These are phyloP conservation scores for Ogataea paraovalis DNA, from an alignment of 805 yeast genomes.

Conservation along the genomic window DNA sequence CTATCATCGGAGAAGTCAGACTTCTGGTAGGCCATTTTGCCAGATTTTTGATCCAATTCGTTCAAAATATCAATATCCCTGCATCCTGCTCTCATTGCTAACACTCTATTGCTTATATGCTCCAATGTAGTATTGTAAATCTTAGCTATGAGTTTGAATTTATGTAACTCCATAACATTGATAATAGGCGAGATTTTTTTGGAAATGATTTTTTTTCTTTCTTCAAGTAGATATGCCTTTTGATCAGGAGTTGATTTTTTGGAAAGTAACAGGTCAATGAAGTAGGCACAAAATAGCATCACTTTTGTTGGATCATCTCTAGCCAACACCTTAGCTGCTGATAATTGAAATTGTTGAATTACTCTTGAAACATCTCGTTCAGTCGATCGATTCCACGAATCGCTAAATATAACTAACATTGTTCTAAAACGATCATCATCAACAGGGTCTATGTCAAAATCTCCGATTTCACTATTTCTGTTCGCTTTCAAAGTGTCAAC, in stretches of 20 bases:
- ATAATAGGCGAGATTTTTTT: constrained; percentile 13
- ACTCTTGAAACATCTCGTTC: constrained; percentile 8
- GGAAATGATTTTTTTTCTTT: constrained; percentile 6
- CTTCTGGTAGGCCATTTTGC: constrained; percentile 6
- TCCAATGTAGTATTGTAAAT: constrained; percentile 12
- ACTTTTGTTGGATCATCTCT: constrained; percentile 11
- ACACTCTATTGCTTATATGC: constrained; percentile 11
- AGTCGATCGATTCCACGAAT: constrained; percentile 1
- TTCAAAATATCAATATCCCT: constrained; percentile 12
- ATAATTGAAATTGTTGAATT: constrained; percentile 8
- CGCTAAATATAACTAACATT: constrained; percentile 11
- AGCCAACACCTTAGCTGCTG: constrained; percentile 12
- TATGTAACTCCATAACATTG: constrained; percentile 8
- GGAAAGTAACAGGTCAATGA: constrained; percentile 13
- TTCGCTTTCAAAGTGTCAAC: constrained; percentile 10
- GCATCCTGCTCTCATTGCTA: constrained; percentile 16
- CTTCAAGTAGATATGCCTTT: constrained; percentile 1
- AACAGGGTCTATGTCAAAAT: constrained; percentile 6
- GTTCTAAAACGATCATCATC: constrained; percentile 10
- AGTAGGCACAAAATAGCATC: constrained; percentile 12
- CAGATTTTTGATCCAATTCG: constrained; percentile 9
- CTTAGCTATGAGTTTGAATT: constrained; percentile 13
- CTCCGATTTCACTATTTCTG: constrained; percentile 5
- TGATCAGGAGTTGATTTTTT: constrained; percentile 8
- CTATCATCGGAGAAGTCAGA: constrained; percentile 8